Conservation (phyloP, 2,329 filamentous ascomycete species). For the Elsinoe fawcettii region DNA sequence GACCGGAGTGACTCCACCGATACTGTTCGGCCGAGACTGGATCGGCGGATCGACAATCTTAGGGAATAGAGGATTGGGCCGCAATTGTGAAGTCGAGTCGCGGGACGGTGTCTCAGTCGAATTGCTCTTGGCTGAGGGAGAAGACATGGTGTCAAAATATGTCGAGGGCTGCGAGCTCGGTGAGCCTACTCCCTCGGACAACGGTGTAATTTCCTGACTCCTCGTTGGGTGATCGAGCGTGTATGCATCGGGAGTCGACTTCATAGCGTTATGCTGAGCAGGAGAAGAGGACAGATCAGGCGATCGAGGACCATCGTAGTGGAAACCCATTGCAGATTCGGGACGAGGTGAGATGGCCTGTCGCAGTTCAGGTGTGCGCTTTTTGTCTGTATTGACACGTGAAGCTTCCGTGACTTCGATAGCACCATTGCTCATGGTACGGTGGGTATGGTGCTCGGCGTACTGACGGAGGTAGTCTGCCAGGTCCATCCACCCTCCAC, state of each 20-base stretch:
- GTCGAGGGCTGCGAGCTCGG: not conserved
- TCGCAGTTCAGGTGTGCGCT: slow-evolving; percentile 15
- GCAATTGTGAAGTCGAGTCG: not conserved
- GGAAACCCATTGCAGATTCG: slow-evolving; percentile 16
- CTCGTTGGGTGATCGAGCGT: not conserved
- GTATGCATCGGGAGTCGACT: not conserved
- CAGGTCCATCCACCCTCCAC: slow-evolving; percentile 95
- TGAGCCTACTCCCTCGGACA: not conserved
- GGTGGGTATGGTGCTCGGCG: slow-evolving; percentile 81
- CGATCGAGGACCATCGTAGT: not conserved
- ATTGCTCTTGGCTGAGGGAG: not conserved
- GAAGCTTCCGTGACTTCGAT: slow-evolving; percentile 47
- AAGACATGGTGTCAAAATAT: not conserved
- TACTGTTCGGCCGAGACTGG: not conserved
- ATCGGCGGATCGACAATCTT: slow-evolving; percentile 10
- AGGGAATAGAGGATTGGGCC: slow-evolving; percentile 11
- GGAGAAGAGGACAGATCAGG: not conserved
- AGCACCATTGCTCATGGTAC: slow-evolving; percentile 48
- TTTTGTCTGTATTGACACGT: not conserved
- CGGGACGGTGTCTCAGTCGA: not conserved
- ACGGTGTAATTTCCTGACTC: not conserved
- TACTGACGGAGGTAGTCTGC: slow-evolving; percentile 94
- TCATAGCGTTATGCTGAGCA: not conserved
- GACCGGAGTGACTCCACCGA: not conserved
- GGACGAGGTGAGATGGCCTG: slow-evolving; percentile 16